These are phyloP conservation scores for Penicillium desertorum DNA, from an alignment of 495 filamentous ascomycete species.

Conservation along the genomic window DNA sequence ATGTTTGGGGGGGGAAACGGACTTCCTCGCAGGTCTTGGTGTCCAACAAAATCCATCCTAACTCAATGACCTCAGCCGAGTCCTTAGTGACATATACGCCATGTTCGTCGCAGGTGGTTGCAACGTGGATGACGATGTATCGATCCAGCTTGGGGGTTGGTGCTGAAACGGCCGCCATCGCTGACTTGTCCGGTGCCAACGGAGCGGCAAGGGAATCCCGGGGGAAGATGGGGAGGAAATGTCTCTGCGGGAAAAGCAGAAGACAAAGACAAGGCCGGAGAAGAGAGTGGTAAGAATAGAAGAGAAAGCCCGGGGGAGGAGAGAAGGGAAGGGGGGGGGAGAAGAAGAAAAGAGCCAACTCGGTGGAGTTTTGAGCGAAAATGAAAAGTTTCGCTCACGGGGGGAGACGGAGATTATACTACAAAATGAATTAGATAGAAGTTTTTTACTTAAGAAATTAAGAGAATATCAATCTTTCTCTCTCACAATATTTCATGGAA, in stretches of 20 bases:
- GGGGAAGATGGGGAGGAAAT: conserved; percentile 21
- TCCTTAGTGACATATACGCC: conserved; percentile 99
- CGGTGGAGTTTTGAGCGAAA: conserved; percentile 40
- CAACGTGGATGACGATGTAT: conserved; percentile 96
- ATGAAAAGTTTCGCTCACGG: conserved; percentile 40
- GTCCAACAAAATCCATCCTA: conserved; percentile 96
- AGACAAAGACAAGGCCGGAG: conserved; percentile 38
- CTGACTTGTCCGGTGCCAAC: conserved; percentile 33
- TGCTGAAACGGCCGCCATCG: conserved; percentile 52
- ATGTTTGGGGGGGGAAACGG: conserved; percentile 28
- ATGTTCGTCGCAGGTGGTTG: conserved; percentile 98
- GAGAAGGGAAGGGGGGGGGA: conserved; percentile 26
- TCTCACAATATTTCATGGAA: conserved; percentile 3
- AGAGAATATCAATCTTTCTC: conserved; percentile 1
- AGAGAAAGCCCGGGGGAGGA: conserved; percentile 30
- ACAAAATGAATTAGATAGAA: neutral
- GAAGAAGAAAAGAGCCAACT: conserved; percentile 27
- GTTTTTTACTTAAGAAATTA: neutral
- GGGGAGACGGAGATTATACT: conserved; percentile 21
- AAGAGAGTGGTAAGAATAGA: conserved; percentile 25
- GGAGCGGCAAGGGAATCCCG: conserved; percentile 32
- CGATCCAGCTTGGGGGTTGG: conserved; percentile 75
- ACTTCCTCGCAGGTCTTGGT: conserved; percentile 91
- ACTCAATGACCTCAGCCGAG: conserved; percentile 97
- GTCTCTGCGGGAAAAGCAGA: conserved; percentile 39